Base-by-base conservation (phyloP, 2,329 filamentous ascomycete genomes). In the Polytolypa hystricis region DNA sequence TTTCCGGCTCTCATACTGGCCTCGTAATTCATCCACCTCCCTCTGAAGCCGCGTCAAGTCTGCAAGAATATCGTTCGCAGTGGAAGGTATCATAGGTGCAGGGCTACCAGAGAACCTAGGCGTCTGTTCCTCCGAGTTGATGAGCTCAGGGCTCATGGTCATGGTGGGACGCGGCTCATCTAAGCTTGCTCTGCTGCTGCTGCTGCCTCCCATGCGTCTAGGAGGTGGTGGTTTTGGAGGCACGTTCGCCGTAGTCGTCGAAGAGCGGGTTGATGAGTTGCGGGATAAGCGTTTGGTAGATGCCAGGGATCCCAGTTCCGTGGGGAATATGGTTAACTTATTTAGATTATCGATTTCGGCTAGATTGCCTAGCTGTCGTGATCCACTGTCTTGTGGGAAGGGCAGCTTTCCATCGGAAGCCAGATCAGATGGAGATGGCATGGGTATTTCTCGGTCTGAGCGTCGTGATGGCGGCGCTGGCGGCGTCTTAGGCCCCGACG, bases 1-100 rank as follows among this genome's bases (percentile, higher is more conserved):
- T n/a, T n/a, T n/a, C n/a, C n/a, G n/a, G n/a, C n/a, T n/a, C n/a
- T 60, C 55, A 41, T 61, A 62, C 26, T 57, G 58, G 2, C 57
- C 59, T 12, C 60, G 53, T 27, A 62, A 51, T 40, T 61, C 80
- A 58, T 89, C 81, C 26, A 89, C 81, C 51, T 89, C 83, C 51
- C 72, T 71, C 58, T 84, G 81, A 43, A 89, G 58, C 15, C 77
- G 76, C 31, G 74, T 72, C 38, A 89, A 58, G 53, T 87, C 81
- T 1, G 80, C 80, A 46, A 89, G 57, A 41, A 87, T 84, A 50
- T 82, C 73, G 28, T 58, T 56, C 1, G 64, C 60, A 35, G 61
- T 58, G 7, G 61, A 62, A n/a, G 21, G 15, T 28, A 17, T 17
- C 20, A 11, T 20, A 12, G 7, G 9, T 23, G 10, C 25, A 18